phyloP scores from a whole-genome alignment of 331 rosid species.

The Quercus tomentella region DNA sequence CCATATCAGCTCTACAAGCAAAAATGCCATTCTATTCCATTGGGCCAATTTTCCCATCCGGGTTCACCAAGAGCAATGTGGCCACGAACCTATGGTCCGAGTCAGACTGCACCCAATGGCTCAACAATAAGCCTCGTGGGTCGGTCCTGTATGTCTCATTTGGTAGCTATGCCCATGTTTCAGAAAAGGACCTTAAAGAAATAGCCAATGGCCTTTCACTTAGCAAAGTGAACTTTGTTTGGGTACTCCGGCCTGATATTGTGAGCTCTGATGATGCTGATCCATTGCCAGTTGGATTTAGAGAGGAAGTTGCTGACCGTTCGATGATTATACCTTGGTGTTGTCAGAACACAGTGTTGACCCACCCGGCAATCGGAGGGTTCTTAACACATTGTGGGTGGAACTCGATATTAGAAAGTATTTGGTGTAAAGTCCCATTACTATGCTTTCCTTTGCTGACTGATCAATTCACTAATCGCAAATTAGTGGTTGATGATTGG shows the following conservation, averaged over 20 bases:
- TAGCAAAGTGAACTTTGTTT: slow-evolving; percentile 40
- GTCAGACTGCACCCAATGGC: slow-evolving; percentile 64
- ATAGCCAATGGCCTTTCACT: slow-evolving; percentile 50
- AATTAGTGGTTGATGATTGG: slow-evolving; percentile 61
- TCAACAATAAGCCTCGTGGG: slow-evolving; percentile 38
- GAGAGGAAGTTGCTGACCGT: slow-evolving; percentile 27
- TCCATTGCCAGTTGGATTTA: slow-evolving; percentile 41
- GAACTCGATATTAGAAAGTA: slow-evolving; percentile 57
- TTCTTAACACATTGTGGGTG: slow-evolving; percentile 65
- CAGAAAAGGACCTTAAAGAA: slow-evolving; percentile 23
- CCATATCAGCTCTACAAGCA: slow-evolving; percentile 27
- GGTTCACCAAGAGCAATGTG: slow-evolving; percentile 34
- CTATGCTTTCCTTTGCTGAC: slow-evolving; percentile 56
- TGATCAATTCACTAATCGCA: slow-evolving; percentile 61
- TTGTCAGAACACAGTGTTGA: slow-evolving; percentile 39
- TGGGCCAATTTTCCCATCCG: slow-evolving; percentile 55
- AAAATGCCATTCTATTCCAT: slow-evolving; percentile 39
- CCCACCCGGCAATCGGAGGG: slow-evolving; percentile 53
- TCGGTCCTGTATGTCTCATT: slow-evolving; percentile 56
- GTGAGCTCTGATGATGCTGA: slow-evolving; percentile 43
- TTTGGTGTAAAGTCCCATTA: slow-evolving; percentile 52
- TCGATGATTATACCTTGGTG: slow-evolving; percentile 59
- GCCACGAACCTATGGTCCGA: slow-evolving; percentile 64
- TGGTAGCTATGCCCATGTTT: slow-evolving; percentile 58
- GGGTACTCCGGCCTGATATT: slow-evolving; percentile 52